A percentile compares a stretch with the other conserved stretches of the same genome.
Evolutionary conservation across 768 basidiomycete genomes (phyloP).

Genomic region (Termitomyces sp.): DNA sequence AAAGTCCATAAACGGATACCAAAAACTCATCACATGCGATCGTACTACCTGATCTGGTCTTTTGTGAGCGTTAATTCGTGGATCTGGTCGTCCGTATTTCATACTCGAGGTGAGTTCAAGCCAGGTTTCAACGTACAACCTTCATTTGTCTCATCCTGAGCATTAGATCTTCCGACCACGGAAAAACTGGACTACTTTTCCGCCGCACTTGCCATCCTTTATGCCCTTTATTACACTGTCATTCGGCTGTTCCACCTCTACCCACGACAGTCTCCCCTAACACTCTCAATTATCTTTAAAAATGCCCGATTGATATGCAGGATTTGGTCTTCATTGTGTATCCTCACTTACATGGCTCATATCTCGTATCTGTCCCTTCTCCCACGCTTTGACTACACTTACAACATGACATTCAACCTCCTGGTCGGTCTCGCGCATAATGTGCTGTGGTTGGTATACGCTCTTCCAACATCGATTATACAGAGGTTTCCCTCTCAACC

Average conservation of each 20-base stretch:
- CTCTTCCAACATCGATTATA: slow-evolving; percentile 47
- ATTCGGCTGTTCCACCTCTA: slow-evolving; percentile 78
- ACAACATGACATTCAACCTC: slow-evolving; percentile 88
- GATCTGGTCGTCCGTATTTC: slow-evolving; percentile 90
- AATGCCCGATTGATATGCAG: slow-evolving; percentile 15
- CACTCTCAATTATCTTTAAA: slow-evolving; percentile 16
- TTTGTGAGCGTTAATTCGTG: slow-evolving; percentile 81
- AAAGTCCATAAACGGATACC: slow-evolving; percentile 44
- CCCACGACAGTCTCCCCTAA: slow-evolving; percentile 27
- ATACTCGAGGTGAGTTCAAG: slow-evolving; percentile 70
- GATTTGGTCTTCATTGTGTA: slow-evolving; percentile 48
- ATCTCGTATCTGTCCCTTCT: slow-evolving; percentile 71
- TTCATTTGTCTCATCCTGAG: neutral
- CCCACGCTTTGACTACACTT: slow-evolving; percentile 86
- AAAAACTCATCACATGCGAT: slow-evolving; percentile 58
- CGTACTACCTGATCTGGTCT: slow-evolving; percentile 63
- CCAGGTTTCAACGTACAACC: neutral
- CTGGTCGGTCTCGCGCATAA: slow-evolving; percentile 75
- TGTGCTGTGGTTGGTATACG: slow-evolving; percentile 72
- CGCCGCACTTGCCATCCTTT: slow-evolving; percentile 80
- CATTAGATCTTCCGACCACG: slow-evolving; percentile 67
- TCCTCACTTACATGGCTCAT: slow-evolving; percentile 58
- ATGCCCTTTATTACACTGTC: slow-evolving; percentile 71
- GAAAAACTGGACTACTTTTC: slow-evolving; percentile 96
- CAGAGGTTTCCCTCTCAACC: slow-evolving; percentile 50